Evolutionary conservation across 2,329 filamentous ascomycete species (phyloP).

Genomic region (Talaromyces atroroseus): DNA sequence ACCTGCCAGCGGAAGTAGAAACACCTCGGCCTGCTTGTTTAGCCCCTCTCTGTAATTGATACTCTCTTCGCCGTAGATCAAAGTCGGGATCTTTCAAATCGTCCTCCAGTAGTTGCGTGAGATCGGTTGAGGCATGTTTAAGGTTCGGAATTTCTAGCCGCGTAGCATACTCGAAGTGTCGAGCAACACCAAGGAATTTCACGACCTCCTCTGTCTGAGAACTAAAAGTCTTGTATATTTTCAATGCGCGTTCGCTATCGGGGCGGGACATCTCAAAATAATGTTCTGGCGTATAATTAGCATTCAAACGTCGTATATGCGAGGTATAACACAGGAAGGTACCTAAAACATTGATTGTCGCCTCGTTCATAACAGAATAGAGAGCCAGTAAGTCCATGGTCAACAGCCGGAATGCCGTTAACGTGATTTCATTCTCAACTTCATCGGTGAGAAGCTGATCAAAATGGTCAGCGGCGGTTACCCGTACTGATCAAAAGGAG

Average conservation of each 20-base stretch:
- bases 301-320: neutral
- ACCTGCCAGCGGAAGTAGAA: conserved; percentile 23
- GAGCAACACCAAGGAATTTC: conserved; percentile 77
- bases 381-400: conserved; percentile 84
- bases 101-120: conserved; percentile 85
- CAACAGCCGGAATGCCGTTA: conserved; percentile 86
- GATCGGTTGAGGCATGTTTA: conserved; percentile 90
- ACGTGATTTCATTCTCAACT: conserved; percentile 90
- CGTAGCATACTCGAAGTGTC: conserved; percentile 87
- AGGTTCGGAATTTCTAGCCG: conserved; percentile 91
- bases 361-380: conserved; percentile 94
- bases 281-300: conserved; percentile 56
- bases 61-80: conserved; percentile 86
- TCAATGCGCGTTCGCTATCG: conserved; percentile 85
- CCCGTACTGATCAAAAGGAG: conserved; percentile 11
- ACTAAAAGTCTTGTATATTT: conserved; percentile 87
- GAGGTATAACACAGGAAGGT: conserved; percentile 26
- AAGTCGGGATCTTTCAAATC: conserved; percentile 94
- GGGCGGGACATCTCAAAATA: conserved; percentile 98
- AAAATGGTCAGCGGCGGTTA: conserved; percentile 7
- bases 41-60: conserved; percentile 78
- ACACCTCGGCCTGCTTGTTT: conserved; percentile 49
- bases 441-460: conserved; percentile 75
- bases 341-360: conserved; percentile 95
- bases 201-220: conserved; percentile 91